phyloP scores from a whole-genome alignment of 345 rosid genomes.

The Populus davidiana region DNA sequence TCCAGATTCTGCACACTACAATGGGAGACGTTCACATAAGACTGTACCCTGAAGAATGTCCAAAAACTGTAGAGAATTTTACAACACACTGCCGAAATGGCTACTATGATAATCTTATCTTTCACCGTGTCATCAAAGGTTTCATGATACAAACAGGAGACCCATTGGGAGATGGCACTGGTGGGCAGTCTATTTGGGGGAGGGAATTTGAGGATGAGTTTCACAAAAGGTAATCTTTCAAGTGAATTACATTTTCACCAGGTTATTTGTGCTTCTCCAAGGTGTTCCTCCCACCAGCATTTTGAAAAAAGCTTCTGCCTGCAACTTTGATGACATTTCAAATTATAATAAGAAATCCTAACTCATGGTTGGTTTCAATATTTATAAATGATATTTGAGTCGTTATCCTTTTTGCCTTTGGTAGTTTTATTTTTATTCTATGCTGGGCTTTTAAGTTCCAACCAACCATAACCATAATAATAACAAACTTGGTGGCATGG shows the following conservation, averaged over 20 bases:
- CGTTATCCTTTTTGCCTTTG: background rate
- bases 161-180: conserved; percentile 98
- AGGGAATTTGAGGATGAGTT: conserved; percentile 98
- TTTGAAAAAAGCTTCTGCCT: conserved; percentile 11
- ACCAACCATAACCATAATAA: background rate
- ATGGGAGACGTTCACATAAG: conserved; percentile 91
- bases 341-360: background rate
- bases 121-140: conserved; percentile 93
- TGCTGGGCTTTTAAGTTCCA: background rate
- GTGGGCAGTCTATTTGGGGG: conserved; percentile 99
- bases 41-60: conserved; percentile 98
- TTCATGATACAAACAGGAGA: conserved; percentile 99
- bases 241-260: background rate
- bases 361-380: background rate
- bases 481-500: background rate
- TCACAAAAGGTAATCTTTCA: conserved; percentile 72
- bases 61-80: conserved; percentile 97
- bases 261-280: background rate
- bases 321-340: background rate
- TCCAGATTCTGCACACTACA: conserved; percentile 80
- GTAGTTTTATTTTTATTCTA: background rate
- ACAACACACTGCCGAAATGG: conserved; percentile 94
- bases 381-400: background rate
- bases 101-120: conserved; percentile 90
- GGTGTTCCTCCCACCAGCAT: background rate